Percentiles rank a stretch among this genome's conserved stretches.
These are phyloP conservation scores for Sechiopsis laciniata DNA, from an alignment of 306 rosid genomes.

Conservation along the genomic window DNA sequence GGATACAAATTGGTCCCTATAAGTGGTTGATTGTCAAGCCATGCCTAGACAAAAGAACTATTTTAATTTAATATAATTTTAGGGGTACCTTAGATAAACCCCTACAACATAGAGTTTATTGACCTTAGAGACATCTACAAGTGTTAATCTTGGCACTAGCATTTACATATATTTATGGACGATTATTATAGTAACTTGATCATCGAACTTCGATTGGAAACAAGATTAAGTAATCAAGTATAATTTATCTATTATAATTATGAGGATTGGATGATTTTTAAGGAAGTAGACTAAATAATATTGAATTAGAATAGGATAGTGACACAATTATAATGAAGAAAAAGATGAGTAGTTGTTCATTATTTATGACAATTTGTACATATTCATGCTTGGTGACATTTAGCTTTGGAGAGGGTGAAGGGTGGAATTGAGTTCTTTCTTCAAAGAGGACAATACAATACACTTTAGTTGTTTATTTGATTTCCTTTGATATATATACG, in stretches of 20 bases:
- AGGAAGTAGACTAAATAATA: neutral
- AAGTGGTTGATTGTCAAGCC: neutral
- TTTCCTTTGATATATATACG: too few relatives aligned
- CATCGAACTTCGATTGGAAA: neutral
- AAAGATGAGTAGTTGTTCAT: neutral
- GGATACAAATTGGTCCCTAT: neutral
- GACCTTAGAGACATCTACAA: neutral
- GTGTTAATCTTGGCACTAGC: too few relatives aligned
- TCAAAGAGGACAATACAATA: neutral
- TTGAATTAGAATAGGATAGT: neutral
- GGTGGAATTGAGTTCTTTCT: neutral
- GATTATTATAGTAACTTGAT: too few relatives aligned
- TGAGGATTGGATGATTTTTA: neutral
- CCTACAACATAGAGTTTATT: neutral
- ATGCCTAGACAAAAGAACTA: neutral
- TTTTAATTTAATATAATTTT: too few relatives aligned
- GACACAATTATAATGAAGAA: neutral
- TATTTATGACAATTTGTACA: neutral
- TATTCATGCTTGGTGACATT: neutral
- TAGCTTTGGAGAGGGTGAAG: conserved; percentile 9
- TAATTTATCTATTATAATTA: neutral
- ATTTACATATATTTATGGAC: neutral
- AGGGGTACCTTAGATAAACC: neutral
- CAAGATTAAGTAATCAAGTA: neutral
- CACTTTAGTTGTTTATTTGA: neutral